phyloP scores from a whole-genome alignment of 2,329 filamentous ascomycete genomes.

The Colletotrichum plurivorum region DNA sequence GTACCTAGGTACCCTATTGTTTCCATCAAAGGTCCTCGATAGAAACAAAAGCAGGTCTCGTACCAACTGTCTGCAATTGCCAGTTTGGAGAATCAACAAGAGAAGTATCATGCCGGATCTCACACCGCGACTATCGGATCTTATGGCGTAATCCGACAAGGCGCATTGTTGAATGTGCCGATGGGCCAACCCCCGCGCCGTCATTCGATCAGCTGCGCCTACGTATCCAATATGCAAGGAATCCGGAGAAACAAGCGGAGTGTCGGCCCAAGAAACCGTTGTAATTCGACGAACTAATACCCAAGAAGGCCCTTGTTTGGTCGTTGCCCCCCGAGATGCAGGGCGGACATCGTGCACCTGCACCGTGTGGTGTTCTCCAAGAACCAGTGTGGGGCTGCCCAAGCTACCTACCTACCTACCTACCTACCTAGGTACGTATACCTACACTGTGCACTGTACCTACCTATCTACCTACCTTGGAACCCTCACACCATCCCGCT shows the following conservation, averaged over 20 bases:
- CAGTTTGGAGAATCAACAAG: too few species aligned
- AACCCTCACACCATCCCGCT: slow-evolving; percentile 1
- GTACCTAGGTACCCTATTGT: too few species aligned
- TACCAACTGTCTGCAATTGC: too few species aligned
- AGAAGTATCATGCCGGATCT: too few species aligned
- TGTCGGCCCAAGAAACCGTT: slow-evolving; percentile 22
- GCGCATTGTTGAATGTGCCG: not conserved
- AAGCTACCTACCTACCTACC: too few species aligned
- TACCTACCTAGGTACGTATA: too few species aligned
- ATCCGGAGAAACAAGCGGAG: not conserved
- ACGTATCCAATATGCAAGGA: not conserved
- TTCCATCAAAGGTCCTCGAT: too few species aligned
- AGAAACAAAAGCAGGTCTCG: too few species aligned
- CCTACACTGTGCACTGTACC: too few species aligned
- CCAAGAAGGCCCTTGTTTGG: slow-evolving; percentile 15
- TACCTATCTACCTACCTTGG: too few species aligned
- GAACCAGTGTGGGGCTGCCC: slow-evolving; percentile 11
- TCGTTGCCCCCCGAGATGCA: not conserved
- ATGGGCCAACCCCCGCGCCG: not conserved
- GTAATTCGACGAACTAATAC: not conserved
- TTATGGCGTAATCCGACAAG: not conserved
- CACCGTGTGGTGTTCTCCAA: slow-evolving; percentile 4
- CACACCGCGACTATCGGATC: not conserved
- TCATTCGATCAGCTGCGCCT: not conserved
- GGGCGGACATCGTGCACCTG: slow-evolving; percentile 6